Conservation (phyloP, 805 yeast genomes). For the Saturnispora kantuleensis region DNA sequence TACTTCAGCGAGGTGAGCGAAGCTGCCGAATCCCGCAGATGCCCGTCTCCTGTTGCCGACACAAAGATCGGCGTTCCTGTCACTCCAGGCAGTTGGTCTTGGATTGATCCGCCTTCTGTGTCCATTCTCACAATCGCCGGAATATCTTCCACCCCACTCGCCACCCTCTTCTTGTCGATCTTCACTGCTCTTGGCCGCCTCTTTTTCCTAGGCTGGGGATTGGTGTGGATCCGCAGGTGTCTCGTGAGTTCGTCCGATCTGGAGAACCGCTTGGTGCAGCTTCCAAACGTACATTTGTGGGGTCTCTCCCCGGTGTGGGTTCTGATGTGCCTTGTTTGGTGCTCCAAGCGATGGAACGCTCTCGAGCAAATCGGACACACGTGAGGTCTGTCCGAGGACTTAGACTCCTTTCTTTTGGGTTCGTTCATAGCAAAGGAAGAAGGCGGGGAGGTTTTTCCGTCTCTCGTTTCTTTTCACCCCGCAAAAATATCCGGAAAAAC, state of each 20-base stretch:
- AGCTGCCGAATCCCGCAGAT: constrained; percentile 16
- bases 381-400: constrained; percentile 41
- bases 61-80: not conserved
- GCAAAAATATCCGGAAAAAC: constrained; percentile 1
- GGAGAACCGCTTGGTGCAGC: constrained; percentile 58
- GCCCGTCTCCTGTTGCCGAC: constrained; percentile 6
- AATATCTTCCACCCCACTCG: no score
- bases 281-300: constrained; percentile 63
- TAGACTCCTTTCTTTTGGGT: constrained; percentile 5
- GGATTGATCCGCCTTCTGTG: no score
- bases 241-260: constrained; percentile 68
- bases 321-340: constrained; percentile 69
- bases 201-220: constrained; percentile 57
- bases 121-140: not conserved
- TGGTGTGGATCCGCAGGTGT: constrained; percentile 63
- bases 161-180: not conserved
- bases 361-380: constrained; percentile 66
- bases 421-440: not conserved
- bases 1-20: constrained; percentile 10
- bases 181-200: constrained; percentile 20
- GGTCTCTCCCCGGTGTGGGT: constrained; percentile 81
- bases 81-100: no score
- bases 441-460: not conserved
- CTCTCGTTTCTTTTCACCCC: no score
- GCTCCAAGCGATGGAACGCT: constrained; percentile 68